Conservation (phyloP, 148 eudicot genomes). For the Chenopodium album region DNA sequence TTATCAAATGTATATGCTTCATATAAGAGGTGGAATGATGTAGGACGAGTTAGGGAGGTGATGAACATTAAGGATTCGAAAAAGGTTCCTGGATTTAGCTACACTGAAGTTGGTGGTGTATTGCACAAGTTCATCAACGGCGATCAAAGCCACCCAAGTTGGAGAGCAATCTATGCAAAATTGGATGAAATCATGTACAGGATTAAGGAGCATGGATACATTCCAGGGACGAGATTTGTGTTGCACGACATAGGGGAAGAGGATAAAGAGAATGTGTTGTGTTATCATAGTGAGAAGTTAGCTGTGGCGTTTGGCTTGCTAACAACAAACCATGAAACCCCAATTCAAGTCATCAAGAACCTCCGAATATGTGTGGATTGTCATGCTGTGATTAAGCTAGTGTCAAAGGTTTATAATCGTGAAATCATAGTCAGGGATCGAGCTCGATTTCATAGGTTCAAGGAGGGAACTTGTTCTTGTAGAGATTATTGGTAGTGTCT, state of each 20-base stretch:
- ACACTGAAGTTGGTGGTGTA: conserved; percentile 58
- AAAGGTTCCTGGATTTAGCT: conserved; percentile 87
- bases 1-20: conserved; percentile 73
- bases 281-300: conserved; percentile 79
- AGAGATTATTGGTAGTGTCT: conserved; percentile 46
- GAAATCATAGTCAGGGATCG: conserved; percentile 81
- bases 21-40: conserved; percentile 73
- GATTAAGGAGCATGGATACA: conserved; percentile 65
- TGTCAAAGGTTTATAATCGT: conserved; percentile 64
- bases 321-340: conserved; percentile 40
- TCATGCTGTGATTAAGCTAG: conserved; percentile 71
- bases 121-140: conserved; percentile 65
- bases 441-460: conserved; percentile 78
- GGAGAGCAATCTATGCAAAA: conserved; percentile 61
- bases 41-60: conserved; percentile 63
- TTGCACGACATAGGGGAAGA: conserved; percentile 89
- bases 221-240: conserved; percentile 65
- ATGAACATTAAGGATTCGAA: conserved; percentile 63
- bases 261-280: conserved; percentile 73
- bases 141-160: conserved; percentile 54
- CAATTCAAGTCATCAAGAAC: conserved; percentile 73
- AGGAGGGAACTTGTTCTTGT: conserved; percentile 76
- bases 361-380: conserved; percentile 93
- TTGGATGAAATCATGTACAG: conserved; percentile 63
- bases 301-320: conserved; percentile 87